Percentiles rank a stretch among this genome's conserved stretches.
Conservation (phyloP, 1,284 basidiomycete genomes). For the Moniliophthora roreri region DNA sequence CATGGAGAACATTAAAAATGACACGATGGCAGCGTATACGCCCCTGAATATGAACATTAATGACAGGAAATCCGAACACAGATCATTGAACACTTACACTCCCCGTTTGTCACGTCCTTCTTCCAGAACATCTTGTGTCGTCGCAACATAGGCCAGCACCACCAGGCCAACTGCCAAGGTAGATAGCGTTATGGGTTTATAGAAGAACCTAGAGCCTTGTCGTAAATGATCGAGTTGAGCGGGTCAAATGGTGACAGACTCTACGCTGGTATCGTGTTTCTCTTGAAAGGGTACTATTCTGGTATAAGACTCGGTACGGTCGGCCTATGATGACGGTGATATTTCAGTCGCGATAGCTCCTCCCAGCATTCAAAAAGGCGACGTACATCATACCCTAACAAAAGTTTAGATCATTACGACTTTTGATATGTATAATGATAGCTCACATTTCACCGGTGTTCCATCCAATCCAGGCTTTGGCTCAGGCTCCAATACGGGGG, state of each 20-base stretch:
- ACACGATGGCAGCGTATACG: slow-evolving; percentile 64
- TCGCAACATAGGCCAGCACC: slow-evolving; percentile 75
- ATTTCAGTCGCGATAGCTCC: neutral
- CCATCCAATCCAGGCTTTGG: slow-evolving; percentile 47
- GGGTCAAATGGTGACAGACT: slow-evolving; percentile 46
- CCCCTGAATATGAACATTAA: slow-evolving; percentile 45
- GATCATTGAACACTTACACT: slow-evolving; percentile 51
- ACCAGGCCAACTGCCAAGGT: slow-evolving; percentile 64
- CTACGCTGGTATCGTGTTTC: slow-evolving; percentile 76
- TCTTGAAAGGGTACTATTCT: slow-evolving; percentile 80
- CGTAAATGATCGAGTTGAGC: neutral
- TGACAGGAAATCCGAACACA: slow-evolving; percentile 8
- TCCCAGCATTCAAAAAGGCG: slow-evolving; percentile 16
- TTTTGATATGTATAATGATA: slow-evolving; percentile 14
- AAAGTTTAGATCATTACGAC: slow-evolving; percentile 2
- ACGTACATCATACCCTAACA: slow-evolving; percentile 41
- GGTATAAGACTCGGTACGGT: slow-evolving; percentile 79
- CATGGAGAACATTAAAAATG: slow-evolving; percentile 78
- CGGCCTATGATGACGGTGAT: slow-evolving; percentile 48
- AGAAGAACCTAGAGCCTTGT: slow-evolving; percentile 63
- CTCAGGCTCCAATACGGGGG: slow-evolving; percentile 37
- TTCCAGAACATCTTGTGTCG: slow-evolving; percentile 73
- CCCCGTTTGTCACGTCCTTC: slow-evolving; percentile 78
- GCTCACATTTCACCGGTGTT: slow-evolving; percentile 42
- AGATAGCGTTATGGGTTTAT: slow-evolving; percentile 76